A percentile compares a stretch with the other conserved stretches of the same genome.
These are phyloP conservation scores for Microdochium trichocladiopsis DNA, from an alignment of 2,329 filamentous ascomycete genomes.

Conservation along the genomic window DNA sequence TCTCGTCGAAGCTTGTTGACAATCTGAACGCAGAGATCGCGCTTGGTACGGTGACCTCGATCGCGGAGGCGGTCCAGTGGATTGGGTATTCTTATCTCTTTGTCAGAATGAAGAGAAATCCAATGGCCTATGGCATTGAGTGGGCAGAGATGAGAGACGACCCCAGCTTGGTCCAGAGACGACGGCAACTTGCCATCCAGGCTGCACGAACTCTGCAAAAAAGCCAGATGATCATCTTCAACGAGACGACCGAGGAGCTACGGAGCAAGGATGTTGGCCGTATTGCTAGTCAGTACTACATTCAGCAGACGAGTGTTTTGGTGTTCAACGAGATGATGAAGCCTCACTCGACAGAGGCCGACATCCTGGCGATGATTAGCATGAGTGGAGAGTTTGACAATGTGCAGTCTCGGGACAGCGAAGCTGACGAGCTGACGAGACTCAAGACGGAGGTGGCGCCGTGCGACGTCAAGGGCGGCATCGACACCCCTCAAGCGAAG, in stretches of 20 bases:
- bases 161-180: conserved; percentile 76
- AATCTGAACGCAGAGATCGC: conserved; percentile 95
- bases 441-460: conserved; percentile 65
- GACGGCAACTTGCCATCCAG: conserved; percentile 79
- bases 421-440: conserved; percentile 76
- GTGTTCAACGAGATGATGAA: conserved; percentile 96
- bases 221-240: conserved; percentile 99
- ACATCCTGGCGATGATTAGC: conserved; percentile 92
- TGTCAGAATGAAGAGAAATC: conserved; percentile 91
- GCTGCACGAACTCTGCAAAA: conserved; percentile 82
- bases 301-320: conserved; percentile 86
- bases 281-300: conserved; percentile 96
- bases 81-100: conserved; percentile 97
- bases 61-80: conserved; percentile 92
- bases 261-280: conserved; percentile 91
- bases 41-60: conserved; percentile 88
- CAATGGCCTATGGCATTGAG: conserved; percentile 88
- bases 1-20: conserved; percentile 88
- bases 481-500: conserved; percentile 73
- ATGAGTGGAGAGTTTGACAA: conserved; percentile 98
- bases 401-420: conserved; percentile 84
- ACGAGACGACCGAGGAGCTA: conserved; percentile 87
- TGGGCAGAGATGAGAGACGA: conserved; percentile 88
- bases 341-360: conserved; percentile 77
- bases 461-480: conserved; percentile 71